Conservation (phyloP, 163 green algal species). For the Botryococcus braunii region DNA sequence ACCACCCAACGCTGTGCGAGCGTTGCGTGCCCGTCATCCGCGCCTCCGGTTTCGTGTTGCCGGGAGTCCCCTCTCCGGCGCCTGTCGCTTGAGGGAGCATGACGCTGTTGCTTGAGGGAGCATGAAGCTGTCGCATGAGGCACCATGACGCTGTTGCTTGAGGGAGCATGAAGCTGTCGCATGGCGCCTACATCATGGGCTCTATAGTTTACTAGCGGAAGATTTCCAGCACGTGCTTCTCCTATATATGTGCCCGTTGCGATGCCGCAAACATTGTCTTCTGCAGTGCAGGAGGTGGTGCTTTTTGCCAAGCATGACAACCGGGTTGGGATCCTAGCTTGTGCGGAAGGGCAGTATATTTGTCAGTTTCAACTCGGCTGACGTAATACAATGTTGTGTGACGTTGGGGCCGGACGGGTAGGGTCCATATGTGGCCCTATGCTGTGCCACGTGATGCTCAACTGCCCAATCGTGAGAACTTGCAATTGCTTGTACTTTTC, state of each 20-base stretch:
- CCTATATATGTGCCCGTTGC: not conserved
- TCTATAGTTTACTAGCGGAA: not conserved
- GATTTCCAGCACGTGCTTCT: not conserved
- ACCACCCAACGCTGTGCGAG: constrained; percentile 78
- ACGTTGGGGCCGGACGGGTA: too few relatives aligned
- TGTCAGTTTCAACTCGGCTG: too few relatives aligned
- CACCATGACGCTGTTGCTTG: not conserved
- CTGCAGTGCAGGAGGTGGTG: too few relatives aligned
- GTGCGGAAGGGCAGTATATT: too few relatives aligned
- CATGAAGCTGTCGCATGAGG: not conserved
- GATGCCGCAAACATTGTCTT: too few relatives aligned
- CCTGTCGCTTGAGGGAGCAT: not conserved
- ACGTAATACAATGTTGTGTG: too few relatives aligned
- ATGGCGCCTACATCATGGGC: not conserved
- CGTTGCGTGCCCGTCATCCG: constrained; percentile 76
- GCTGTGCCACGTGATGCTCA: too few relatives aligned
- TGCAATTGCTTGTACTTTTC: too few relatives aligned
- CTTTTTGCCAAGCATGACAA: too few relatives aligned
- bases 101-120: not conserved
- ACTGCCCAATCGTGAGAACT: too few relatives aligned
- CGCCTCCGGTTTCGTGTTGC: constrained; percentile 26
- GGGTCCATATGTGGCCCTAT: too few relatives aligned
- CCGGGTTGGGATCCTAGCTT: too few relatives aligned
- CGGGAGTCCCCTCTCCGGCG: not conserved
- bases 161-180: not conserved